phyloP scores from a whole-genome alignment of 768 basidiomycete genomes.

The Phaeotremella fagi region DNA sequence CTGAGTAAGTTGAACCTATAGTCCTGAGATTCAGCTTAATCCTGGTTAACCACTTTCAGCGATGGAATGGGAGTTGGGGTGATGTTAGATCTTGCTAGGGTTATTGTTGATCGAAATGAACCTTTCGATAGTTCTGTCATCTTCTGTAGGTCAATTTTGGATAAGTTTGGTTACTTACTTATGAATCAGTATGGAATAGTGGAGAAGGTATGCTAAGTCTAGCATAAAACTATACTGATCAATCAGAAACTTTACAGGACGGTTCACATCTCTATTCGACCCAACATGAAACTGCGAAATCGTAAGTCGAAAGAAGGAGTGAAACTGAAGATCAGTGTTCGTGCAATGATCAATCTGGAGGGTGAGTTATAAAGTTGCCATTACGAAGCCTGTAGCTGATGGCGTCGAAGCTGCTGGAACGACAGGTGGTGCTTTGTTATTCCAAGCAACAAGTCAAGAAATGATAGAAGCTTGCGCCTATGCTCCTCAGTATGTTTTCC shows the following conservation, averaged over 20 bases:
- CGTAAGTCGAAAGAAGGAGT: conserved; percentile 52
- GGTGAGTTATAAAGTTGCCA: conserved; percentile 51
- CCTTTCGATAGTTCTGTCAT: conserved; percentile 71
- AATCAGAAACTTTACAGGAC: conserved; percentile 77
- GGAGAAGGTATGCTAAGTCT: conserved; percentile 56
- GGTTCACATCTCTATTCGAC: conserved; percentile 90
- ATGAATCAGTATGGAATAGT: conserved; percentile 74
- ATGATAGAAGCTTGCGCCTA: conserved; percentile 88
- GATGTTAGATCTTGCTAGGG: conserved; percentile 83
- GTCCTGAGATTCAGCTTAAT: conserved; percentile 47
- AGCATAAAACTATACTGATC: conserved; percentile 2
- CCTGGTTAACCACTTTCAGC: conserved; percentile 50
- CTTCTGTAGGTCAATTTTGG: conserved; percentile 66
- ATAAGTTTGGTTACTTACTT: conserved; percentile 3
- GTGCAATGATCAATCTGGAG: conserved; percentile 86
- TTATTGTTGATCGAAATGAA: conserved; percentile 64
- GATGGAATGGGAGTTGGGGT: conserved; percentile 83
- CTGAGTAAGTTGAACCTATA: conserved; percentile 23
- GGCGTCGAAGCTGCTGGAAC: conserved; percentile 67
- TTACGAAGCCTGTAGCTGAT: not conserved
- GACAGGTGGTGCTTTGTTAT: conserved; percentile 79
- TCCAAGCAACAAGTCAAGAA: conserved; percentile 91
- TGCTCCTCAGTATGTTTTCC: conserved; percentile 61
- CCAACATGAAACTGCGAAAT: conserved; percentile 67
- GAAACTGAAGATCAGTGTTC: conserved; percentile 57